These are phyloP conservation scores for Kazachstania kunashirensis DNA, from an alignment of 805 yeast species.

Conservation along the genomic window DNA sequence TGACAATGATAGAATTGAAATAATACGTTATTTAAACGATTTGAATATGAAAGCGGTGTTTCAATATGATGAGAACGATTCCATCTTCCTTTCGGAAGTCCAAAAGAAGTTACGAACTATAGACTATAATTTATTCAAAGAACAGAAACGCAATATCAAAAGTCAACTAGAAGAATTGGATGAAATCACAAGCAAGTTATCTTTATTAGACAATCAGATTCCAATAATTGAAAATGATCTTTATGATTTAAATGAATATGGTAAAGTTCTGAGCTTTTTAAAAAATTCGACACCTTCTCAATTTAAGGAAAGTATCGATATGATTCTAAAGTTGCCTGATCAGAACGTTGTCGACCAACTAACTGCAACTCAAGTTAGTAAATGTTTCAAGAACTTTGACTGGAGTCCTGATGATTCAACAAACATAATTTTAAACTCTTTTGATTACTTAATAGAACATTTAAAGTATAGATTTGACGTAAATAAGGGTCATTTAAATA, in stretches of 20 bases:
- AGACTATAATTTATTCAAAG: not conserved
- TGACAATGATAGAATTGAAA: not conserved
- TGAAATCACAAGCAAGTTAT: not conserved
- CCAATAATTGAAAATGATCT: not conserved
- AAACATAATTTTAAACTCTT: constrained; percentile 1
- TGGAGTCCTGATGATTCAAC: constrained; percentile 9
- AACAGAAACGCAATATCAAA: not conserved
- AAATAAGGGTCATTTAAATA: constrained; percentile 10
- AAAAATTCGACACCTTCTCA: not conserved
- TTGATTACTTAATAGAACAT: constrained; percentile 10
- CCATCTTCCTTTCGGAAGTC: not conserved
- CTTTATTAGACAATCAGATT: not conserved
- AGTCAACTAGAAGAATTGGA: not conserved
- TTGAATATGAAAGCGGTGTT: constrained; percentile 1
- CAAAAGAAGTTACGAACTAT: not conserved
- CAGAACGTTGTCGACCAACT: constrained; percentile 12
- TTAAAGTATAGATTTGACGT: constrained; percentile 17
- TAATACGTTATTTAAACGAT: constrained; percentile 1
- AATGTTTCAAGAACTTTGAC: constrained; percentile 2
- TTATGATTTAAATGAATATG: not conserved
- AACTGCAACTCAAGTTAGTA: constrained; percentile 8
- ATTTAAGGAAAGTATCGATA: constrained; percentile 4
- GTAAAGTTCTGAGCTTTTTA: not conserved
- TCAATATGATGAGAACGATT: constrained; percentile 1
- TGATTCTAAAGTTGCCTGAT: constrained; percentile 13